Evolutionary conservation across 2,329 filamentous ascomycete genomes (phyloP).

Genomic region (Thielaviopsis ethacetica): DNA sequence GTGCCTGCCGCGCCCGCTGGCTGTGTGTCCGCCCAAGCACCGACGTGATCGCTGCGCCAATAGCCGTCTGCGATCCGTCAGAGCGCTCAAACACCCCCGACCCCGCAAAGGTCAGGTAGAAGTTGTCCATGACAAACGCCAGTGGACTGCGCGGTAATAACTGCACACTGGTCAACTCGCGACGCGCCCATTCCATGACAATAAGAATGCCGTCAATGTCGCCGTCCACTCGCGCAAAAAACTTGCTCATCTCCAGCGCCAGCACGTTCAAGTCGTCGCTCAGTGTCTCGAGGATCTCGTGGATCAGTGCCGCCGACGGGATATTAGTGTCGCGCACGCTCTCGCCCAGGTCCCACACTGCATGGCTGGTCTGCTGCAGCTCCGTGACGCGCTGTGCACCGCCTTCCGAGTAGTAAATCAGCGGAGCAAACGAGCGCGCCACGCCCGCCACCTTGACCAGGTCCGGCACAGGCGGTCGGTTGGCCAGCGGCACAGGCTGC

Average conservation of each 20-base stretch:
- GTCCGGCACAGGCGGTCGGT: conserved; percentile 48
- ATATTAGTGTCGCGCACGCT: conserved; percentile 76
- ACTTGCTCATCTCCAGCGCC: conserved; percentile 71
- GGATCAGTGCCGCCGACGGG: conserved; percentile 75
- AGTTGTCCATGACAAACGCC: conserved; percentile 61
- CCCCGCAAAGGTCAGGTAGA: conserved; percentile 59
- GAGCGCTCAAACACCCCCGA: conserved; percentile 41
- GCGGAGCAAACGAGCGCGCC: conserved; percentile 79
- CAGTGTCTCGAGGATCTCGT: conserved; percentile 67
- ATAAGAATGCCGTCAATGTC: conserved; percentile 85
- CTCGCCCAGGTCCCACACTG: conserved; percentile 89
- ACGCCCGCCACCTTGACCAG: conserved; percentile 81
- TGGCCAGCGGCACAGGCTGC: conserved; percentile 42
- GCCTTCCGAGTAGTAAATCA: conserved; percentile 89
- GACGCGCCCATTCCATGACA: conserved; percentile 90
- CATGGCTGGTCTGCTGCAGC: conserved; percentile 77
- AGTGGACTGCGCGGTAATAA: conserved; percentile 40
- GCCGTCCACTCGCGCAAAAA: conserved; percentile 85
- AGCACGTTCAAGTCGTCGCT: conserved; percentile 74
- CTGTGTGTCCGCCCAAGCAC: conserved; percentile 67
- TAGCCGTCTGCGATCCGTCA: conserved; percentile 41
- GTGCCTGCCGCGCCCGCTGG: conserved; percentile 62
- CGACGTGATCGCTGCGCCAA: conserved; percentile 53
- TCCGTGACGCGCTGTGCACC: conserved; percentile 74
- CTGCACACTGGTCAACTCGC: conserved; percentile 60